These are phyloP conservation scores for Spergularia marina DNA, from an alignment of 148 eudicot species.

Conservation along the genomic window DNA sequence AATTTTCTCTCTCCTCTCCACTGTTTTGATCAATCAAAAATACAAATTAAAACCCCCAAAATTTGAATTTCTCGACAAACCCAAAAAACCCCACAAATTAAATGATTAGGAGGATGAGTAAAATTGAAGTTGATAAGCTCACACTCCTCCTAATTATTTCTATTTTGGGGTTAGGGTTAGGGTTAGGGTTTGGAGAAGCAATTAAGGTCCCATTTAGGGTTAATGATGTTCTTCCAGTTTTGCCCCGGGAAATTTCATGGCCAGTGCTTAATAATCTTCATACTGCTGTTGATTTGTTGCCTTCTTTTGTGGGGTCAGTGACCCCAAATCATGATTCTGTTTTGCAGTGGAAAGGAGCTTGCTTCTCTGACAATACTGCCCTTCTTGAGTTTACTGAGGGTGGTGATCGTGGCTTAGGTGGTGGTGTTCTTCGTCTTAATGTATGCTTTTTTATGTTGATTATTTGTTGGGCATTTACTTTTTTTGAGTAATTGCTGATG, in stretches of 20 bases:
- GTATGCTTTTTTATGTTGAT: slow-evolving; percentile 29
- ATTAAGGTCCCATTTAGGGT: slow-evolving; percentile 69
- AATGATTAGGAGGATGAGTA: slow-evolving; percentile 11
- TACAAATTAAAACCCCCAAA: not conserved
- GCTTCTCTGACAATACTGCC: slow-evolving; percentile 70
- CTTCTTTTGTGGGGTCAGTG: slow-evolving; percentile 76
- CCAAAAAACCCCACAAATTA: not conserved
- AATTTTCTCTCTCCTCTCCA: not conserved
- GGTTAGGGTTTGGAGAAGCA: slow-evolving; percentile 53
- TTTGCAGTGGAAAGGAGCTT: slow-evolving; percentile 80
- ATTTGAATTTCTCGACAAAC: not conserved
- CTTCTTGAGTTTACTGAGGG: slow-evolving; percentile 47
- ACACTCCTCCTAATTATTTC: slow-evolving; percentile 17
- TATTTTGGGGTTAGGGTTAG: slow-evolving; percentile 50
- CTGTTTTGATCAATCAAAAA: not conserved
- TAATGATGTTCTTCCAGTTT: slow-evolving; percentile 77
- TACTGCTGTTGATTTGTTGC: slow-evolving; percentile 82
- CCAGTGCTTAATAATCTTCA: slow-evolving; percentile 83
- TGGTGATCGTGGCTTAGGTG: slow-evolving; percentile 65
- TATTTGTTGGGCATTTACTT: not conserved
- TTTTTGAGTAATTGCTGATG: not conserved
- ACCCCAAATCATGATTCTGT: slow-evolving; percentile 47
- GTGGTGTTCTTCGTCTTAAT: slow-evolving; percentile 72
- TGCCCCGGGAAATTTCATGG: slow-evolving; percentile 87
- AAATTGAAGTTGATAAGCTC: slow-evolving; percentile 9